Evolutionary conservation across 1,284 basidiomycete genomes (phyloP).

Genomic region (Mycena sp.): DNA sequence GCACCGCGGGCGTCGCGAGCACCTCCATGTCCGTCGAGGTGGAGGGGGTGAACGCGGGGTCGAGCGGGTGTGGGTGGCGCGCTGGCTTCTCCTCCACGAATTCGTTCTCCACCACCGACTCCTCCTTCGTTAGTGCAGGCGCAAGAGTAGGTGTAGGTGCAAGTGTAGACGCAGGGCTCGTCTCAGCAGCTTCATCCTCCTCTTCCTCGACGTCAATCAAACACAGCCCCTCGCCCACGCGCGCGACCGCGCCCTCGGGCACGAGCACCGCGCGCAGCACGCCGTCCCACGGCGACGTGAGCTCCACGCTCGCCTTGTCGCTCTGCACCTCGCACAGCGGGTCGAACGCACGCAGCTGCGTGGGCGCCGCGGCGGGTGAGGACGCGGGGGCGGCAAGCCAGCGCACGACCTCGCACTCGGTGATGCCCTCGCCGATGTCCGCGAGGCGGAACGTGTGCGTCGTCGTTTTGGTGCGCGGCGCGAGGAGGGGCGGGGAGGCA

Average conservation of each 20-base stretch:
- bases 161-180: background rate
- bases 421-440: slow-evolving; percentile 94
- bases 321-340: slow-evolving; percentile 93
- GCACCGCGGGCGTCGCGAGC: slow-evolving; percentile 81
- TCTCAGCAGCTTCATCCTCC: slow-evolving; percentile 3
- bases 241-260: slow-evolving; percentile 86
- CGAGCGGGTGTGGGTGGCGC: slow-evolving; percentile 69
- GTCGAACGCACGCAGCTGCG: slow-evolving; percentile 82
- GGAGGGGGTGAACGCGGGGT: slow-evolving; percentile 57
- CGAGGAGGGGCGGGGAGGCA: no score
- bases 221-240: slow-evolving; percentile 88
- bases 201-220: slow-evolving; percentile 84
- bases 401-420: slow-evolving; percentile 90
- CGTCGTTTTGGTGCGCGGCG: no score
- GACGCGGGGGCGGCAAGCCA: no score
- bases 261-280: slow-evolving; percentile 79
- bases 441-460: slow-evolving; percentile 87
- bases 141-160: background rate
- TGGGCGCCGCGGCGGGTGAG: slow-evolving; percentile 68
- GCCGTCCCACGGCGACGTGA: slow-evolving; percentile 90
- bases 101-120: slow-evolving; percentile 39
- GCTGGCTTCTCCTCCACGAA: slow-evolving; percentile 15
- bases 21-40: slow-evolving; percentile 40
- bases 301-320: slow-evolving; percentile 95
- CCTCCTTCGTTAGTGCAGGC: slow-evolving; percentile 52